Evolutionary conservation across 1,284 basidiomycete species (phyloP), one percentile per base, ranked within the genome.

Genomic region (Cryptococcus sp.): DNA sequence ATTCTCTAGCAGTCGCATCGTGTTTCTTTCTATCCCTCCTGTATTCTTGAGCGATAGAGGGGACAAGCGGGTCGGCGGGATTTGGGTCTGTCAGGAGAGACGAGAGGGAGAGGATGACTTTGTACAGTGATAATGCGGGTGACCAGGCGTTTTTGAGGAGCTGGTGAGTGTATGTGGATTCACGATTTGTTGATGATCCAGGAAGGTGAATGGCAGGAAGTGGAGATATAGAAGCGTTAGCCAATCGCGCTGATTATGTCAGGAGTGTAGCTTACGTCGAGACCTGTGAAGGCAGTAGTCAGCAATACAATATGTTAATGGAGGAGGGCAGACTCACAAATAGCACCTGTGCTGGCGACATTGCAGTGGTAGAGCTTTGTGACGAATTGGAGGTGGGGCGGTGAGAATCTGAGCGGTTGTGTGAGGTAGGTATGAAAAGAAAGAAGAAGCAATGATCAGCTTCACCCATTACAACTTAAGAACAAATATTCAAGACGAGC

Each of bases 291-390:
- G n/a, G n/a, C 39, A 38, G 25, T 22, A 25, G 23, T 20, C 19
- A 40, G 38, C 15, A 40, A 29, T 19, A 8, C 5, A 8, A 45
- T 17, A 8, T 22, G 19, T n/a, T 7, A 48, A 11, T n/a, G 6
- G n/a, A 7, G 41, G 38, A 43, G 29, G 13, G n/a, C 38, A 26
- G 23, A 70, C 75, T 66, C 58, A 77, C 78, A 80, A 54, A 80
- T 80, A 3, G 70, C 73, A 19, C 79, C 80, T 19, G 66, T 83
- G 52, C 88, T 86, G 55, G 87, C 87, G 57, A 94, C 89, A 72
- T 94, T 94, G 88, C 93, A 93, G 70, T 94, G 91, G 72, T 93
- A 93, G 73, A 93, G 91, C 70, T 89, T 91, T 45, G 91, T 94
- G 57, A 83, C 81, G 76, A 93, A 92, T 16, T 82, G 79, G 38